Evolutionary conservation across 2,329 filamentous ascomycete species (phyloP).

Genomic region (Aspergillus bombycis): DNA sequence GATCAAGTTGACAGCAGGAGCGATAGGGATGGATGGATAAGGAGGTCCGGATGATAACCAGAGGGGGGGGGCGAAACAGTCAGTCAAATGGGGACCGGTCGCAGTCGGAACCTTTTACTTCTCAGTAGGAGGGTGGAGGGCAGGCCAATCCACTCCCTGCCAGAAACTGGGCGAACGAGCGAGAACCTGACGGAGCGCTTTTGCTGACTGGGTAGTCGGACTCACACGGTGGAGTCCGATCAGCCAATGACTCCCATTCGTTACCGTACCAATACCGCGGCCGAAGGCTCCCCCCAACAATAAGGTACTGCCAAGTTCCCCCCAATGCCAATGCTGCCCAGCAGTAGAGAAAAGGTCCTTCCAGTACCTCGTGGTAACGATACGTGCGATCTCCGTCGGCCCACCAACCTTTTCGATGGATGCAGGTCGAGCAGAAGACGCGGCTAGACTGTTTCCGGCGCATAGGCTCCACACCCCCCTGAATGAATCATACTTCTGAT

Average conservation of each 20-base stretch:
- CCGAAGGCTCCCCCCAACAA: background rate
- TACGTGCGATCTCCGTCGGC: slow-evolving; percentile 21
- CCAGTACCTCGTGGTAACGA: slow-evolving; percentile 27
- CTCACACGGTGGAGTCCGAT: background rate
- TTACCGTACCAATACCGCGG: slow-evolving; percentile 23
- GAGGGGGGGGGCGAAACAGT: slow-evolving; percentile 15
- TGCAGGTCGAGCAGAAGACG: slow-evolving; percentile 16
- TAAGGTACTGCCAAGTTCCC: background rate
- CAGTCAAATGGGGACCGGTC: slow-evolving; percentile 21
- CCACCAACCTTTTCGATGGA: slow-evolving; percentile 16
- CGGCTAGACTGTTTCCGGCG: slow-evolving; percentile 20
- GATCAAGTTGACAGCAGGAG: slow-evolving; percentile 12
- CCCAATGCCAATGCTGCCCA: background rate
- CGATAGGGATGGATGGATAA: slow-evolving; percentile 21
- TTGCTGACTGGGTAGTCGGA: slow-evolving; percentile 17
- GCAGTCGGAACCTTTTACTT: slow-evolving; percentile 22
- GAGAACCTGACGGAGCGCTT: slow-evolving; percentile 20
- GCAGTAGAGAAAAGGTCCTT: background rate
- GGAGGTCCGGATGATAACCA: slow-evolving; percentile 20
- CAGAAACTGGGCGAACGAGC: slow-evolving; percentile 27
- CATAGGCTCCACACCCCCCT: slow-evolving; percentile 20
- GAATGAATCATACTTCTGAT: slow-evolving; percentile 18
- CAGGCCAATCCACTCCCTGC: slow-evolving; percentile 12
- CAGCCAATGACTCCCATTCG: slow-evolving; percentile 12
- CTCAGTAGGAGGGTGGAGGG: slow-evolving; percentile 7